Evolutionary conservation across 2,329 filamentous ascomycete genomes (phyloP), one percentile per base, ranked within the genome.

Genomic region (Claviceps fusiformis): DNA sequence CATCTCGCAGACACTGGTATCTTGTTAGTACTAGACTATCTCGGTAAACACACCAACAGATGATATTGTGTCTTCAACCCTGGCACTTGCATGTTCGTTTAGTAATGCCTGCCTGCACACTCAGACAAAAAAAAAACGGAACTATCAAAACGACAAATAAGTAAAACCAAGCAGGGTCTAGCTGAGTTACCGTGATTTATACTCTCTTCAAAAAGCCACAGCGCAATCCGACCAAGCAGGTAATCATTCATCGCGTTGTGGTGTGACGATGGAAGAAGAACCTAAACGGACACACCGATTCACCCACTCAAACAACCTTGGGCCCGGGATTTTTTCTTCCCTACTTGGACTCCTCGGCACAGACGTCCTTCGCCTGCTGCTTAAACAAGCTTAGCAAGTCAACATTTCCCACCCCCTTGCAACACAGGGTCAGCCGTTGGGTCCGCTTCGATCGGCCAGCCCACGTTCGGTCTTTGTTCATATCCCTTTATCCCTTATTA

Each of bases 381-480:
- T 50, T 41, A 17, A 41, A 41, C 37, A 33, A 52, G 50, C 41
- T 35, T 37, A 55, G 17, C 31, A 55, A 55, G 19, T 37, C 27
- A 10, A 51, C 50, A 29, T 48, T 47, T 47, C 15, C 41, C 52
- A 52, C 49, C 52, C 55, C 56, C 54, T 55, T 55, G 54, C 54
- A 47, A 37, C 46, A 54, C 43, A 19, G 17, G 13, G 52, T 45
- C 44, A 33, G 31, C 33, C 52, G 35, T 49, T 45, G 31, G 45
- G 31, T 31, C 44, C 57, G 58, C 54, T 55, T 54, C 52, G 53
- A 61, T 61, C 57, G 57, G 59, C 54, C 58, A 58, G 55, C 54
- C 54, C 58, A 60, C 55, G 57, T 57, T 53, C 27, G 53, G 51
- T 58, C 56, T 58, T 57, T 52, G 41, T 54, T 43, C 52, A n/a